phyloP scores from a whole-genome alignment of 1,139 yeast species.

The Candida mesenterica region DNA sequence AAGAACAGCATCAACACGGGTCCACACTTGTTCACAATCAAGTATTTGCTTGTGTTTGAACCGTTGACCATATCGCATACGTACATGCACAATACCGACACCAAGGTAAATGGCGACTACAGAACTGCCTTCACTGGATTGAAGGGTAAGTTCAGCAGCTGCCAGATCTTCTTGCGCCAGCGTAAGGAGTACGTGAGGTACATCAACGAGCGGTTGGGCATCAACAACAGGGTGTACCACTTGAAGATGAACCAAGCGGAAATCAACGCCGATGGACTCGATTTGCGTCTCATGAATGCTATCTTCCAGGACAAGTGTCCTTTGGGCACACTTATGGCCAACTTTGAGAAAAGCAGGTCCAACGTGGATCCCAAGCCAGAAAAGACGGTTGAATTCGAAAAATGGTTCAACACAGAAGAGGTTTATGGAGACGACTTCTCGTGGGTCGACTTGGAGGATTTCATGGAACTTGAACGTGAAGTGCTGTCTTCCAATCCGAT shows the following conservation, averaged over 20 bases:
- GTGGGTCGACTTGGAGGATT: conserved; percentile 86
- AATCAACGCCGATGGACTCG: conserved; percentile 67
- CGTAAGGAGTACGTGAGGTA: conserved; percentile 67
- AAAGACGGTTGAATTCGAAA: conserved; percentile 8
- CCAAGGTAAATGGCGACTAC: conserved; percentile 41
- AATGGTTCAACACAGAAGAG: conserved; percentile 27
- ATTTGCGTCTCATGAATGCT: conserved; percentile 70
- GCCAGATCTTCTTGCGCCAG: conserved; percentile 81
- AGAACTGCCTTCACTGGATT: conserved; percentile 70
- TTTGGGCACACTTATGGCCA: conserved; percentile 46
- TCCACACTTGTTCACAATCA: conserved; percentile 72
- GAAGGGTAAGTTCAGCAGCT: conserved; percentile 66
- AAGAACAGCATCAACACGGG: conserved; percentile 59
- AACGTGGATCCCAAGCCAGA: conserved; percentile 1
- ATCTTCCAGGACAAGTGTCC: conserved; percentile 58
- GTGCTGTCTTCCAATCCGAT: conserved; percentile 51
- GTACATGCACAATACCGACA: conserved; percentile 56
- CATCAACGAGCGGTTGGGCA: conserved; percentile 54
- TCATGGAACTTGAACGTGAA: conserved; percentile 65
- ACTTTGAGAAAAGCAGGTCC: conserved; percentile 24
- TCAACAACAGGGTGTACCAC: conserved; percentile 50
- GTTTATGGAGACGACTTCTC: conserved; percentile 47
- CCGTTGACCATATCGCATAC: conserved; percentile 76
- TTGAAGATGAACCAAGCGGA: conserved; percentile 78
- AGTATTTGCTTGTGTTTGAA: conserved; percentile 70